Conservation (phyloP, 164 flowering plant genomes). For the Paratinospora sagittata region DNA sequence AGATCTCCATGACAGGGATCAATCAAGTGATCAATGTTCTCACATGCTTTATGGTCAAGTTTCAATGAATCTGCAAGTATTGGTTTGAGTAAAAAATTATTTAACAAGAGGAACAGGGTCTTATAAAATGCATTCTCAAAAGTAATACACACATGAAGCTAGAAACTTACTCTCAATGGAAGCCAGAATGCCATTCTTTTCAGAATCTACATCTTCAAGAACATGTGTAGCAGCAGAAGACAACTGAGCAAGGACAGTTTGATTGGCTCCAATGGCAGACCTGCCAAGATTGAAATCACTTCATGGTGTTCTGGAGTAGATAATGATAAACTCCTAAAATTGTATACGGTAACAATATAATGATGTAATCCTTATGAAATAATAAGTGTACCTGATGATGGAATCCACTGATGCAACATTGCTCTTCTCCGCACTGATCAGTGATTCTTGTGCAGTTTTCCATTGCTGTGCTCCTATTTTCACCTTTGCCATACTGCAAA, state of each 20-base stretch:
- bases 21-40: conserved; percentile 65
- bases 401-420: conserved; percentile 77
- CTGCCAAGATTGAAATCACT: conserved; percentile 23
- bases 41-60: conserved; percentile 86
- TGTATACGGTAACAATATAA: background rate
- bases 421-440: conserved; percentile 56
- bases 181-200: conserved; percentile 53
- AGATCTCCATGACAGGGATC: conserved; percentile 74
- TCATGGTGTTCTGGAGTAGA: background rate
- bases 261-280: conserved; percentile 74
- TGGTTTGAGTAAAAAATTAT: background rate
- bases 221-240: conserved; percentile 74
- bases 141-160: background rate
- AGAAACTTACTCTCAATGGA: conserved; percentile 67
- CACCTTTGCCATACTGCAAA: conserved; percentile 60
- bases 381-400: conserved; percentile 49
- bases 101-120: background rate
- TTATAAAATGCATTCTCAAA: background rate
- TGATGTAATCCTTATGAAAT: background rate
- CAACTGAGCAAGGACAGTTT: conserved; percentile 44
- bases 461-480: conserved; percentile 70
- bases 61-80: conserved; percentile 60
- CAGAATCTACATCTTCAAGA: conserved; percentile 59
- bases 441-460: conserved; percentile 79
- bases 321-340: too few relatives aligned